Conservation (phyloP, 2,329 filamentous ascomycete species). For the Aspergillus fischeri region DNA sequence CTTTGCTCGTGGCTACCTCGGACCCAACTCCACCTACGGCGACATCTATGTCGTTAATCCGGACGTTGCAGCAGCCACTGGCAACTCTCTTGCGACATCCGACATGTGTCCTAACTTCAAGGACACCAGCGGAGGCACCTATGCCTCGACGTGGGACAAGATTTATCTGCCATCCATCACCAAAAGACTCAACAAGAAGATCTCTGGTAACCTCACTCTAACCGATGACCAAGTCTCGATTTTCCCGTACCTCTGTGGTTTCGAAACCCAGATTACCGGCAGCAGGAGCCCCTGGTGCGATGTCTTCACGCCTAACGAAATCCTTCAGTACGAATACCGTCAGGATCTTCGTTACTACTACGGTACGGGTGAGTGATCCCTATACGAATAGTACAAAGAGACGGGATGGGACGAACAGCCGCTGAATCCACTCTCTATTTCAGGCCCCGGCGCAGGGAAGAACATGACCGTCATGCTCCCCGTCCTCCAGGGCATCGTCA, state of each 20-base stretch:
- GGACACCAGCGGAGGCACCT: slow-evolving; percentile 42
- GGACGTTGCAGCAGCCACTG: slow-evolving; percentile 51
- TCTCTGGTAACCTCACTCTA: slow-evolving; percentile 53
- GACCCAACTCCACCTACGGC: slow-evolving; percentile 52
- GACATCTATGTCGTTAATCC: slow-evolving; percentile 57
- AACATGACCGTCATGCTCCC: slow-evolving; percentile 48
- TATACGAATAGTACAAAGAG: not conserved
- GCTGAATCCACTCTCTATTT: slow-evolving; percentile 44
- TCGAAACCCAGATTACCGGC: slow-evolving; percentile 65
- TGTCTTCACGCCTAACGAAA: slow-evolving; percentile 59
- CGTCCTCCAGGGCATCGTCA: slow-evolving; percentile 52
- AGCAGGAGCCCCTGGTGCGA: slow-evolving; percentile 59
- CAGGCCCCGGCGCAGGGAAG: slow-evolving; percentile 13
- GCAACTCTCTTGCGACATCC: slow-evolving; percentile 61
- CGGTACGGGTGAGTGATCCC: slow-evolving; percentile 47
- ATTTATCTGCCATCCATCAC: slow-evolving; percentile 11
- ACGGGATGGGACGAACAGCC: slow-evolving; percentile 46
- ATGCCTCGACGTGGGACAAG: slow-evolving; percentile 15
- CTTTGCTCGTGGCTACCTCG: slow-evolving; percentile 60
- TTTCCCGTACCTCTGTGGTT: slow-evolving; percentile 68
- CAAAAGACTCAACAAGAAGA: slow-evolving; percentile 51
- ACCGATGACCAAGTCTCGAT: slow-evolving; percentile 51
- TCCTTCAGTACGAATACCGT: slow-evolving; percentile 61
- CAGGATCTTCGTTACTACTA: slow-evolving; percentile 69
- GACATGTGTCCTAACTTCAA: slow-evolving; percentile 59